Evolutionary conservation across 2,329 filamentous ascomycete species (phyloP).

Genomic region (Arthrobotrys sinensis): DNA sequence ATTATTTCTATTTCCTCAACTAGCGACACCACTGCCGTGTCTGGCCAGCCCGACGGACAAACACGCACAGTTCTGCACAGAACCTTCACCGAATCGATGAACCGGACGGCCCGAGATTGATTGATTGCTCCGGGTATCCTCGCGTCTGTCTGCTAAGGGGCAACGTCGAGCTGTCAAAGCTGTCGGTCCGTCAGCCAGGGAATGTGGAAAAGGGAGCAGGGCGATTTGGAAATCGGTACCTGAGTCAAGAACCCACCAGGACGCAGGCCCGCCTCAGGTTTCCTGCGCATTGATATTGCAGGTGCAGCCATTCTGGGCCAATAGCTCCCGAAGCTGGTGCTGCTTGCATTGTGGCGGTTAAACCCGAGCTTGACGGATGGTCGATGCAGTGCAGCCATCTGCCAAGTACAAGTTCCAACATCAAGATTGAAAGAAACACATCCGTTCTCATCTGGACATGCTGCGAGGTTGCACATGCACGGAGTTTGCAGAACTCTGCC

Average conservation of each 20-base stretch:
- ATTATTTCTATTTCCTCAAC: constrained; percentile 45
- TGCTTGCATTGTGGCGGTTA: constrained; percentile 53
- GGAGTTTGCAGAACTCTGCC: not conserved
- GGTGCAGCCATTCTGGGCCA: constrained; percentile 26
- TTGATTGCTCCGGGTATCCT: not conserved
- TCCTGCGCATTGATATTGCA: constrained; percentile 35
- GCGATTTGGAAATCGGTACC: constrained; percentile 46
- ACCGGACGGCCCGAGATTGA: constrained; percentile 1
- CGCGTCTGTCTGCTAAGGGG: constrained; percentile 15
- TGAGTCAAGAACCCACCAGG: constrained; percentile 43
- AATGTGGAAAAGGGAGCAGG: constrained; percentile 18
- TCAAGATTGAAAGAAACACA: constrained; percentile 20
- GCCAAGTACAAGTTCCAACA: constrained; percentile 19
- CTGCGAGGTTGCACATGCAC: constrained; percentile 1
- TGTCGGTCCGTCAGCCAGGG: constrained; percentile 28
- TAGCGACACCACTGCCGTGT: constrained; percentile 34
- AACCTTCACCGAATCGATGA: constrained; percentile 2
- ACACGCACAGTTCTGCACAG: constrained; percentile 7
- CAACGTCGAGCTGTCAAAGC: constrained; percentile 18
- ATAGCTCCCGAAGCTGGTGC: constrained; percentile 21
- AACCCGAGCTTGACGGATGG: constrained; percentile 22
- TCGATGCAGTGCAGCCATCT: constrained; percentile 4
- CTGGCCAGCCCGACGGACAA: constrained; percentile 34
- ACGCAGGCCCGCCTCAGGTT: constrained; percentile 24
- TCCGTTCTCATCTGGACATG: not conserved